Conservation (phyloP, 148 eudicot species). For the Camellia sinensis region DNA sequence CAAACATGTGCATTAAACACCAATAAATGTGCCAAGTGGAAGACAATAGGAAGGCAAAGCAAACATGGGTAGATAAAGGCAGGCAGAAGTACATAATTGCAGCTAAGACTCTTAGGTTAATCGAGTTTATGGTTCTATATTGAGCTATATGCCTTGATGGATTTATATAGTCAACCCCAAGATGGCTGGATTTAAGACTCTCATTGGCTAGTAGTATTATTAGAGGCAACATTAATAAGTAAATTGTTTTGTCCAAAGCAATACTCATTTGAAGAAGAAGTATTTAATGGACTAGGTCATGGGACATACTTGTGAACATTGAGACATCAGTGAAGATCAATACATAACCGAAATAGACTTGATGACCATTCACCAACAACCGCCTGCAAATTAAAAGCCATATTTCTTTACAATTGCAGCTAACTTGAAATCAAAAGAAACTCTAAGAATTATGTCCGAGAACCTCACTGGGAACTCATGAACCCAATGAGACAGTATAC, state of each 20-base stretch:
- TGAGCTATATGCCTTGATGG: background rate
- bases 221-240: background rate
- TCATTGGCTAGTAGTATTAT: background rate
- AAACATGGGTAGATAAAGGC: background rate
- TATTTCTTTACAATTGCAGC: background rate
- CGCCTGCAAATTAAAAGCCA: conserved; percentile 52
- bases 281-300: background rate
- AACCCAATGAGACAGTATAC: background rate
- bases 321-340: too few species aligned
- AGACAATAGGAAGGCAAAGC: background rate
- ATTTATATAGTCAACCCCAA: background rate
- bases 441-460: background rate
- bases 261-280: background rate
- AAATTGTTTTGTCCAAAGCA: background rate
- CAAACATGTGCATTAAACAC: background rate
- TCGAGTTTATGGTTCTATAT: background rate
- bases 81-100: background rate
- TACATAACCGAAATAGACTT: conserved; percentile 86
- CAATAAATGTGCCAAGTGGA: background rate
- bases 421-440: conserved; percentile 9
- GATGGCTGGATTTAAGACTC: background rate
- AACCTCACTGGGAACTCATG: background rate
- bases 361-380: conserved; percentile 98
- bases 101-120: too few species aligned
- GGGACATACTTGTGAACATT: conserved; percentile 1